Percentiles rank a stretch among this genome's conserved stretches.
phyloP scores from a whole-genome alignment of 352 stramenopile species.

The Phytophthora constricta region DNA sequence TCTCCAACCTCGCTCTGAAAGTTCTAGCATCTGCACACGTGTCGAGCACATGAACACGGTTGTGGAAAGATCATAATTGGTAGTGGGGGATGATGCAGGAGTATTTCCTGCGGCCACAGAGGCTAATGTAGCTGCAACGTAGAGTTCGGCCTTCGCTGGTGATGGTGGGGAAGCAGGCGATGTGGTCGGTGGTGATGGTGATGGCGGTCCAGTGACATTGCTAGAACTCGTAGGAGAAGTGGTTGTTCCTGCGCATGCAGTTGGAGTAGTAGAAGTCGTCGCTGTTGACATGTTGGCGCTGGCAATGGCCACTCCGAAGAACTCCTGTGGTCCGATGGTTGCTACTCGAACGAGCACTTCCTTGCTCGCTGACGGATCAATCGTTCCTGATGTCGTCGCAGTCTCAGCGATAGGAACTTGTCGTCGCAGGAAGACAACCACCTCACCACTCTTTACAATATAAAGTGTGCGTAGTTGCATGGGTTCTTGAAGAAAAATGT shows the following conservation, averaged over 20 bases:
- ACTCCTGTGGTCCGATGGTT: slow-evolving; percentile 73
- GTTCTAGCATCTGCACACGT: slow-evolving; percentile 63
- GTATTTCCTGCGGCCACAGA: slow-evolving; percentile 16
- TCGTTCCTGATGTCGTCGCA: slow-evolving; percentile 8
- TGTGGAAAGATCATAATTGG: slow-evolving; percentile 33
- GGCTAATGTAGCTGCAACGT: slow-evolving; percentile 35
- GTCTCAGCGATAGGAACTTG: slow-evolving; percentile 24
- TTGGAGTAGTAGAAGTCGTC: slow-evolving; percentile 12
- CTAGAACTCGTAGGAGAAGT: slow-evolving; percentile 5
- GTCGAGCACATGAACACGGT: slow-evolving; percentile 74
- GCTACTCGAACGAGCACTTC: slow-evolving; percentile 67
- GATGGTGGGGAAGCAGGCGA: slow-evolving; percentile 11
- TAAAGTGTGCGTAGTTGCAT: slow-evolving; percentile 60
- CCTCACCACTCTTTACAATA: slow-evolving; percentile 73
- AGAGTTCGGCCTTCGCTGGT: slow-evolving; percentile 20
- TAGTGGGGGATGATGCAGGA: not conserved
- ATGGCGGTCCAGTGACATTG: not conserved
- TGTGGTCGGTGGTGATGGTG: slow-evolving; percentile 8
- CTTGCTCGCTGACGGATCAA: slow-evolving; percentile 14
- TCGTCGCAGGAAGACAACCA: slow-evolving; percentile 65
- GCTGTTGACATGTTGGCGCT: slow-evolving; percentile 36
- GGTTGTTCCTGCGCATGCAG: not conserved
- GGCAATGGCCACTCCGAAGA: slow-evolving; percentile 64
- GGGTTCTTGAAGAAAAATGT: slow-evolving; percentile 68
- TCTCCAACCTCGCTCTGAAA: slow-evolving; percentile 70